Evolutionary conservation across 768 basidiomycete species (phyloP), one percentile per base, ranked within the genome.

Genomic region (Vararia minispora): DNA sequence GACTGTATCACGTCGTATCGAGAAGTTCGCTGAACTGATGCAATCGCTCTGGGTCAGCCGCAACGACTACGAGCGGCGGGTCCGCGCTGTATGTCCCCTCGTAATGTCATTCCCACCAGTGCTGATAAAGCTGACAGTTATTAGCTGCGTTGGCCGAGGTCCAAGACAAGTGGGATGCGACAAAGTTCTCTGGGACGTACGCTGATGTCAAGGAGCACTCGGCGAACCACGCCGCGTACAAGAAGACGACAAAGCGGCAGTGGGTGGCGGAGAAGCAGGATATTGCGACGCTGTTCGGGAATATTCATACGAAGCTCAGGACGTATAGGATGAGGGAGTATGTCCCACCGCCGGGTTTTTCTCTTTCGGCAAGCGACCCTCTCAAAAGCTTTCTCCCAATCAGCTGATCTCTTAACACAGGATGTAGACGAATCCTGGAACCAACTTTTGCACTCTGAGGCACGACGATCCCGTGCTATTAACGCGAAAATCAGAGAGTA

Each of bases 11-110:
- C 75, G 92, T 35, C 72, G 94, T 8, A 87, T 98, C 0, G 89
- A 89, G 57, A 94, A 94, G 55, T 98, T 98, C 52, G 90, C 89
- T 1, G 89, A 95, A 47, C 72, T 94, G 37, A 89, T 95, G 83
- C 87, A 85, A 51, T 87, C 84, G 3, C 79, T 91, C 8, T 91
- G 91, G 89, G 54, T 76, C 2, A 79, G 77, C 34, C 70, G 74
- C 46, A 92, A 91, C 50, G 92, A 97, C 56, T 99, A 97, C 52
- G 92, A 97, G 55, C 73, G 82, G 14, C 83, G 94, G 24, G 79
- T 82, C 36, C 69, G 72, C 34, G 63, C 74, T 28, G 86, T 89
- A 50, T 28, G 70, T 57, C 9, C 34, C 39, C 20, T 11, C n/a
- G n/a, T n/a, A n/a, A n/a, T n/a, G n/a, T n/a, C n/a, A n/a, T n/a